Evolutionary conservation across 306 rosid species (phyloP), one percentile per base, ranked within the genome.

Genomic region (Aeschynomene evenia): DNA sequence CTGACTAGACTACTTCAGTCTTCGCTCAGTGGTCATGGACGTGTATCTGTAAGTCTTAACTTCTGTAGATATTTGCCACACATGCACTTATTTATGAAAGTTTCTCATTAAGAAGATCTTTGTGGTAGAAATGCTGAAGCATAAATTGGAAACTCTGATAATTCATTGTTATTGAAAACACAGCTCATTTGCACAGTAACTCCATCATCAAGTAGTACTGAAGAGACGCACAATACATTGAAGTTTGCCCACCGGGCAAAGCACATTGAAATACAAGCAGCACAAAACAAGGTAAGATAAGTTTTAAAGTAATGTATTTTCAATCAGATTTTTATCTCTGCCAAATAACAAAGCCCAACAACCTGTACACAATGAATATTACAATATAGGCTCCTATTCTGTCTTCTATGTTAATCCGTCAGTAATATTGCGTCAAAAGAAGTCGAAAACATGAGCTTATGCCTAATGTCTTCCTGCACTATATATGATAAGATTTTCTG

Each of bases 101-200:
- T 45, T 76, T 42, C 13, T 63, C 33, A 49, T 49, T 52, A 58
- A 60, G 64, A 23, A 57, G 18, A 52, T 63, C 42, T 31, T 53
- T 68, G 56, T 66, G 57, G 66, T 61, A 34, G 60, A 77, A 63
- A 36, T 45, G 56, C 34, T 77, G 39, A 33, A 71, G 42, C 68
- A 61, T 58, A 61, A 42, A 63, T 37, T 12, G 28, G 18, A 48
- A 62, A 14, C 29, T 64, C 70, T 70, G 53, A 50, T 80, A 22
- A 43, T 61, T 82, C 52, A 51, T 67, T 61, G 21, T 36, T 43
- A 63, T 78, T 77, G 58, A 52, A 57, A 74, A 78, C 77, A 75
- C 91, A 95, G 99, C 99, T 95, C 78, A 87, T 95, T 69, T 95
- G 99, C 82, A 95, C 95, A 2, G 88, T 95, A 63, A 95, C 99